Evolutionary conservation across 108 stramenopile genomes (phyloP).

Genomic region (Skeletonema grethae): DNA sequence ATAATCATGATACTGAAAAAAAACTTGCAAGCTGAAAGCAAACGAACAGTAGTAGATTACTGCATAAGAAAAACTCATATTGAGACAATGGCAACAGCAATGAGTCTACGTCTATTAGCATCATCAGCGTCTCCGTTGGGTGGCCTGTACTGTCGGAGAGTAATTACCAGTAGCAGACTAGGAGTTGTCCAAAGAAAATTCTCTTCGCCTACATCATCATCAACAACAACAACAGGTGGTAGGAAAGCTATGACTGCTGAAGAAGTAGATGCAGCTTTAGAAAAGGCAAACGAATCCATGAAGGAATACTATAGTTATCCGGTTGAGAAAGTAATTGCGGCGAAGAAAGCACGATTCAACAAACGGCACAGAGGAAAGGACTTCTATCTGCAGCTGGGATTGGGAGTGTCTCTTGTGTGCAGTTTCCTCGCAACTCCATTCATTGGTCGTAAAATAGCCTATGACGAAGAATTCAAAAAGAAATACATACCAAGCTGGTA

Average conservation of each 20-base stretch:
- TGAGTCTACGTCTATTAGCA: background rate
- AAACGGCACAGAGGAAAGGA: slow-evolving; percentile 39
- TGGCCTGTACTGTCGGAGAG: background rate
- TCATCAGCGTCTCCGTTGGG: background rate
- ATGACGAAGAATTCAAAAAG: slow-evolving; percentile 74
- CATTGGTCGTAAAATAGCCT: slow-evolving; percentile 78
- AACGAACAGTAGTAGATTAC: no score
- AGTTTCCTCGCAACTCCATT: slow-evolving; percentile 74
- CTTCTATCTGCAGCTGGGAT: slow-evolving; percentile 54
- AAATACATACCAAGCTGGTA: slow-evolving; percentile 83
- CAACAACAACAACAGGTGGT: background rate
- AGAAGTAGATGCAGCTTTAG: slow-evolving; percentile 51
- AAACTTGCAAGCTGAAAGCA: no score
- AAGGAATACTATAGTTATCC: slow-evolving; percentile 69
- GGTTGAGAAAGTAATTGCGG: slow-evolving; percentile 50
- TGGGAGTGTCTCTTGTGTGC: slow-evolving; percentile 55
- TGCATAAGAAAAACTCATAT: no score
- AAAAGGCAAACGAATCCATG: slow-evolving; percentile 72
- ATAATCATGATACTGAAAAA: no score
- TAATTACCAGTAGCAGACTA: background rate
- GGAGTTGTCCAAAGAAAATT: background rate
- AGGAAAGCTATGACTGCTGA: slow-evolving; percentile 34
- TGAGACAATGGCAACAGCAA: background rate
- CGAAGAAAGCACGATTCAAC: slow-evolving; percentile 50
- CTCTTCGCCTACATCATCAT: slow-evolving; percentile 6